Percentiles rank a stretch among this genome's conserved stretches.
Conservation (phyloP, 2,329 filamentous ascomycete species). For the Paraphoma chrysanthemicola region DNA sequence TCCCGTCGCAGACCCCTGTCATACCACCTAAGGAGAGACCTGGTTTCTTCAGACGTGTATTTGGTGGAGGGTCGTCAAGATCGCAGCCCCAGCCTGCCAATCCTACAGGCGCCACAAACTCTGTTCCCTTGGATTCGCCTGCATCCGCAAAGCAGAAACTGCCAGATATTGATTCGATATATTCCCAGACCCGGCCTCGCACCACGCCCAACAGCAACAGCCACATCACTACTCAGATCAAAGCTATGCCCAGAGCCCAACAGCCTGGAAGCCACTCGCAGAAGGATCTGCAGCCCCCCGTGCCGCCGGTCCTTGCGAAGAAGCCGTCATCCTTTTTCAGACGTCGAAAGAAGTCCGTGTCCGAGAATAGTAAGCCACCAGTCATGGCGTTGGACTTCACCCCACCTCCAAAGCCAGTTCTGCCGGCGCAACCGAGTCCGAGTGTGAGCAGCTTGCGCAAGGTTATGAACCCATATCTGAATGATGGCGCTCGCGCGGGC, state of each 20-base stretch:
- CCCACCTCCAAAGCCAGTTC: slow-evolving; percentile 30
- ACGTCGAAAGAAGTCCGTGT: slow-evolving; percentile 86
- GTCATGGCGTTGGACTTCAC: slow-evolving; percentile 57
- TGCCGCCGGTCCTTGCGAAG: slow-evolving; percentile 69
- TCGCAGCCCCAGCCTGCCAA: slow-evolving; percentile 45
- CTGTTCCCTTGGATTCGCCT: slow-evolving; percentile 20
- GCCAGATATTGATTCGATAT: slow-evolving; percentile 36
- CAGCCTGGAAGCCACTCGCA: slow-evolving; percentile 32
- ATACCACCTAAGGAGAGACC: slow-evolving; percentile 66
- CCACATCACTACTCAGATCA: slow-evolving; percentile 58
- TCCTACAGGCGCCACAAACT: slow-evolving; percentile 19
- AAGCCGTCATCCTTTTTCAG: slow-evolving; percentile 96
- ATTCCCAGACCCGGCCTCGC: slow-evolving; percentile 43
- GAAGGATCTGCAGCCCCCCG: slow-evolving; percentile 29
- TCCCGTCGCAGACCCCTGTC: slow-evolving; percentile 48
- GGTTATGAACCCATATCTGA: slow-evolving; percentile 85
- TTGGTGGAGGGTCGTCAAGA: slow-evolving; percentile 71
- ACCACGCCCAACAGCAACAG: slow-evolving; percentile 50
- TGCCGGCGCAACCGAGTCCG: slow-evolving; percentile 50
- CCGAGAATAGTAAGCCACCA: slow-evolving; percentile 70
- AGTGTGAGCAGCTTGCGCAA: slow-evolving; percentile 80
- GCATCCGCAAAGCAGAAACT: slow-evolving; percentile 26
- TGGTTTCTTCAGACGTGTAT: slow-evolving; percentile 93
- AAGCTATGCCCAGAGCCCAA: slow-evolving; percentile 44
- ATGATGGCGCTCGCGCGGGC: slow-evolving; percentile 32